Conservation (phyloP, 1,284 basidiomycete genomes). For the Moesziomyces aphidis region DNA sequence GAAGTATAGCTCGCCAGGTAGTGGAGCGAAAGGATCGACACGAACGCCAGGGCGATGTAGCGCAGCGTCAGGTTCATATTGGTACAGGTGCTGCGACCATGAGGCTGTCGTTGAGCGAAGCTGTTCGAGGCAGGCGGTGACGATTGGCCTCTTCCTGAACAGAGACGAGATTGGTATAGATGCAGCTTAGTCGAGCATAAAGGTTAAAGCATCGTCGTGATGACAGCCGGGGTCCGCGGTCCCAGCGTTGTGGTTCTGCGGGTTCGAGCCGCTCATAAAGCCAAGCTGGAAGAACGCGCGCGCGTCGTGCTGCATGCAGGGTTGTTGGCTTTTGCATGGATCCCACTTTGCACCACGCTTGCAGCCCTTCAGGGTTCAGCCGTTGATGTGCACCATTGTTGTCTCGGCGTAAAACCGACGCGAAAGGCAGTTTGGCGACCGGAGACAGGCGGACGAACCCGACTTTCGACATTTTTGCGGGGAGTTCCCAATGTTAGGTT, state of each 20-base stretch:
- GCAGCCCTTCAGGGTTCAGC: neutral
- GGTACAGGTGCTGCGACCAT: neutral
- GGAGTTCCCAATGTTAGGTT: neutral
- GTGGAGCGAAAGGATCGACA: slow-evolving; percentile 32
- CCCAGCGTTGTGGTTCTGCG: no score
- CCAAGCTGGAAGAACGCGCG: neutral
- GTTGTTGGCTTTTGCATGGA: neutral
- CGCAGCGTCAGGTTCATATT: slow-evolving; percentile 28
- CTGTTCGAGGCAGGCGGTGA: neutral
- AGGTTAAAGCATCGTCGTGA: no score
- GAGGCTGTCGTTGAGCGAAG: neutral
- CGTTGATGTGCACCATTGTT: neutral
- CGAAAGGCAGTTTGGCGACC: no score
- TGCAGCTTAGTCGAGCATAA: neutral
- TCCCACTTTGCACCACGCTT: neutral
- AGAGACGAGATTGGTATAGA: neutral
- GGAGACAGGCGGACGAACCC: neutral
- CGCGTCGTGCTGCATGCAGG: neutral
- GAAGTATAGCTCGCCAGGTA: slow-evolving; percentile 32
- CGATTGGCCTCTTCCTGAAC: no score
- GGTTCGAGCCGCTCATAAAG: no score
- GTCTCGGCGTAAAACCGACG: no score
- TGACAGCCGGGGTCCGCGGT: neutral
- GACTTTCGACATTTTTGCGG: neutral
- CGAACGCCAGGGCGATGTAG: slow-evolving; percentile 27